Base-by-base conservation (phyloP, 768 basidiomycete genomes). In the Panus rudis region DNA sequence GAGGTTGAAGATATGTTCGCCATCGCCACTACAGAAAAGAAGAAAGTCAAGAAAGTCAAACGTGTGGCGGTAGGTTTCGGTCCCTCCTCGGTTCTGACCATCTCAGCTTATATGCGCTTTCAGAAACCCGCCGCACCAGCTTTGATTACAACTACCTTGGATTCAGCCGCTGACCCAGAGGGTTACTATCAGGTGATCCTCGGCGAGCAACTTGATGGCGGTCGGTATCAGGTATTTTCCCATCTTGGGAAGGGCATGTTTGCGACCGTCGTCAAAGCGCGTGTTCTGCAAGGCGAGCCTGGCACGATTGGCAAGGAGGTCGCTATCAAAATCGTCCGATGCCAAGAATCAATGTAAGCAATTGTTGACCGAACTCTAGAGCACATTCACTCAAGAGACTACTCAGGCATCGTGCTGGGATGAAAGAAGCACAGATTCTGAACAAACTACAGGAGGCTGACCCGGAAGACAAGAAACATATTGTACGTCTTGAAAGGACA, bases 221-320 rank as follows among this genome's bases (percentile, higher is more conserved):
- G 89, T 4, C 78, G 86, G 31, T 99, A 98, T 59, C 91, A 96
- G 60, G 91, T 99, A 8, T 92, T 87, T 52, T 91, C 90, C 37
- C 88, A 79, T 37, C 71, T 98, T n/a, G 96, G 96, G 14, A 93
- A 94, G 61, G 96, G 96, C 37, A 99, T 99, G 94, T 99, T 98
- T 61, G 92, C 92, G 37, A 91, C 89, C 43, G 96, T 99, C 39
- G 92, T 97, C 21, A 78, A 88, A 35, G 94, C 93, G 7, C 79
- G 90, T 24, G 75, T 92, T 8, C 68, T 93, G 33, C 68, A 82
- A 64, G 69, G 72, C 39, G 84, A 86, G 25, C 43, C 71, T 8
- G 67, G 70, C 43, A 71, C 76, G 39, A 50, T 48, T 27, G 74
- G 79, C 30, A 68, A 70, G 54, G 94, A 99, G 61, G 92, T 98